These are phyloP conservation scores for Rhodocollybia butyracea DNA, from an alignment of 768 basidiomycete genomes.

Conservation along the genomic window DNA sequence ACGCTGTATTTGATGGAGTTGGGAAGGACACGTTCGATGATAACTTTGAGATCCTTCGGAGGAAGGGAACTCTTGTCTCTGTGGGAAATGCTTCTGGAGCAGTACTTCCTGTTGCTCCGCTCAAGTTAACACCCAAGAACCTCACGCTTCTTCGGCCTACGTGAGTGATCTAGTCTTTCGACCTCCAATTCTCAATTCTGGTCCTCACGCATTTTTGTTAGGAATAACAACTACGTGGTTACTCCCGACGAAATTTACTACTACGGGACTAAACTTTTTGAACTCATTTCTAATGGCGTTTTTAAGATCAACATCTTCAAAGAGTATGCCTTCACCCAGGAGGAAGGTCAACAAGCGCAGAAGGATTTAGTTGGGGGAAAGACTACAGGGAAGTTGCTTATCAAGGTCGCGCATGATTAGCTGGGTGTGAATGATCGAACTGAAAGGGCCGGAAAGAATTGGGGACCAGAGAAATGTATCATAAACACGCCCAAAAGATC, in stretches of 20 bases:
- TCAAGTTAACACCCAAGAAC: conserved; percentile 79
- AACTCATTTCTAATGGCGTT: conserved; percentile 51
- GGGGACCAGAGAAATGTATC: no score
- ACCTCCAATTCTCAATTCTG: neutral
- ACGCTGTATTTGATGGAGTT: conserved; percentile 91
- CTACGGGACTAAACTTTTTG: conserved; percentile 67
- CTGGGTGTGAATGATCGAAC: neutral
- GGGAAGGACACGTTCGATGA: conserved; percentile 91
- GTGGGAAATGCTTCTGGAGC: conserved; percentile 92
- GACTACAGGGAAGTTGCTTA: conserved; percentile 82
- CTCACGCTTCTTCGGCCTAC: conserved; percentile 73
- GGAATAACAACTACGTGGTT: conserved; percentile 66
- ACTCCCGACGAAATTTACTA: conserved; percentile 69
- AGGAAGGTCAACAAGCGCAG: conserved; percentile 77
- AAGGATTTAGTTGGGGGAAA: conserved; percentile 71
- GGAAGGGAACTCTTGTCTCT: conserved; percentile 88
- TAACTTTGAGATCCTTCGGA: conserved; percentile 75
- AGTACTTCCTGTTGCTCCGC: conserved; percentile 69
- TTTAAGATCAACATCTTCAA: conserved; percentile 68
- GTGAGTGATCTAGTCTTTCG: conserved; percentile 36
- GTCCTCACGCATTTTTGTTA: conserved; percentile 22
- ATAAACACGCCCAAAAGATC: no score
- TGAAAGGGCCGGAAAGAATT: no score
- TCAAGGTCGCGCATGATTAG: conserved; percentile 54
- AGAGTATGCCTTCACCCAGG: conserved; percentile 81